Evolutionary conservation across 2,329 filamentous ascomycete genomes (phyloP).

Genomic region (Tolypocladium guangdongense): DNA sequence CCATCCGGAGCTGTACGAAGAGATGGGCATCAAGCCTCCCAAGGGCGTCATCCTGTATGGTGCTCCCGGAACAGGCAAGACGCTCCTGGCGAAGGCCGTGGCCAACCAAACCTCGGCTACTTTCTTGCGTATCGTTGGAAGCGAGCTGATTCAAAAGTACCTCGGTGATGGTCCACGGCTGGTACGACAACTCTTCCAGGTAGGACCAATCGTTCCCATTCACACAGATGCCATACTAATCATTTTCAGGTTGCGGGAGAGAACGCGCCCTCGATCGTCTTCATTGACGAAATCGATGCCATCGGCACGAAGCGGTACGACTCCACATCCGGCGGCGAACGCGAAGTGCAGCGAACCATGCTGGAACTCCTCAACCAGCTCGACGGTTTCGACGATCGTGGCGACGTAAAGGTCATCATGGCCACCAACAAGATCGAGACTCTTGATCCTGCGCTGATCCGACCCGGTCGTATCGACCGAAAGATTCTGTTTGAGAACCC

Average conservation of each 20-base stretch:
- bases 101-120: slow-evolving; percentile 98
- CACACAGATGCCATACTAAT: slow-evolving; percentile 4
- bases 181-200: slow-evolving; percentile 90
- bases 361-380: slow-evolving; percentile 95
- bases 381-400: slow-evolving; percentile 96
- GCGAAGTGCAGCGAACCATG: slow-evolving; percentile 97
- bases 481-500: slow-evolving; percentile 74
- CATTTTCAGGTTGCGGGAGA: slow-evolving; percentile 70
- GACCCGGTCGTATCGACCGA: slow-evolving; percentile 93
- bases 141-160: slow-evolving; percentile 97
- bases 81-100: slow-evolving; percentile 88
- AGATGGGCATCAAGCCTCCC: slow-evolving; percentile 99
- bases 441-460: slow-evolving; percentile 88
- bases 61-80: slow-evolving; percentile 94
- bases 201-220: slow-evolving; percentile 20
- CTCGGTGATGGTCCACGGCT: slow-evolving; percentile 90
- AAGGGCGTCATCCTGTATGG: slow-evolving; percentile 99
- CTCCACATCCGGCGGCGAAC: slow-evolving; percentile 90
- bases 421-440: slow-evolving; percentile 99
- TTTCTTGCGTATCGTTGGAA: slow-evolving; percentile 93
- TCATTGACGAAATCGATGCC: slow-evolving; percentile 98
- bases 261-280: slow-evolving; percentile 93
- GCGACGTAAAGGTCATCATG: slow-evolving; percentile 99
- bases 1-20: slow-evolving; percentile 95
- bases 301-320: slow-evolving; percentile 99